phyloP scores from a whole-genome alignment of 345 rosid genomes.

The Cochlearia excelsa region DNA sequence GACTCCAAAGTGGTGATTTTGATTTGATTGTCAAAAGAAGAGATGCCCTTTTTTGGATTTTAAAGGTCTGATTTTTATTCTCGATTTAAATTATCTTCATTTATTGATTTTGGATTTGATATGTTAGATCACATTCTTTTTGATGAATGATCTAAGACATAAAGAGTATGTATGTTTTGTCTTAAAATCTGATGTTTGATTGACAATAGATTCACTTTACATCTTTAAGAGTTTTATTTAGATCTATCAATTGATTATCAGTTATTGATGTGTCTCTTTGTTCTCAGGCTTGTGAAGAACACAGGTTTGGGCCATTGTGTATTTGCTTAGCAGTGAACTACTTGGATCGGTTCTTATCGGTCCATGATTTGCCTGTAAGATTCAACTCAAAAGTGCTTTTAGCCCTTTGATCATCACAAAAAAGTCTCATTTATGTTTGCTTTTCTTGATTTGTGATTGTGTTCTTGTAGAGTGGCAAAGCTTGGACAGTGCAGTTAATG shows the following conservation, averaged over 20 bases:
- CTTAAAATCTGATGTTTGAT: conserved; percentile 15
- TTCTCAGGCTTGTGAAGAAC: conserved; percentile 55
- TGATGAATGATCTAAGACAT: conserved; percentile 23
- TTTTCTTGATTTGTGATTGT: conserved; percentile 8
- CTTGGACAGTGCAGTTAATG: conserved; percentile 59
- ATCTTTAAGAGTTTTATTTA: background rate
- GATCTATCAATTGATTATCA: conserved; percentile 6
- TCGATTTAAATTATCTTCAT: background rate
- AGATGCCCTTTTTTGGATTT: conserved; percentile 68
- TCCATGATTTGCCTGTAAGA: conserved; percentile 60
- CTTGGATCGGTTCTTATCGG: conserved; percentile 70
- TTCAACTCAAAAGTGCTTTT: background rate
- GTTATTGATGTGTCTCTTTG: background rate
- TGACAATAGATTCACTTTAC: conserved; percentile 4
- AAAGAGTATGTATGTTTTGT: conserved; percentile 6
- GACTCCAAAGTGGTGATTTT: conserved; percentile 54
- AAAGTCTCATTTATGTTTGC: background rate
- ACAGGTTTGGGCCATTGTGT: conserved; percentile 53
- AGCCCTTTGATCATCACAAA: background rate
- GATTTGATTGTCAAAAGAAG: conserved; percentile 53
- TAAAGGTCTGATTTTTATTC: conserved; percentile 44
- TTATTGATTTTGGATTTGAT: conserved; percentile 1
- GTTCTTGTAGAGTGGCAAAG: conserved; percentile 46
- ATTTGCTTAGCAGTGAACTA: conserved; percentile 58
- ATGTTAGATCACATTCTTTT: conserved; percentile 11